These are phyloP conservation scores for Nannizzia gypsea DNA, from an alignment of 2,329 filamentous ascomycete species.

Conservation along the genomic window DNA sequence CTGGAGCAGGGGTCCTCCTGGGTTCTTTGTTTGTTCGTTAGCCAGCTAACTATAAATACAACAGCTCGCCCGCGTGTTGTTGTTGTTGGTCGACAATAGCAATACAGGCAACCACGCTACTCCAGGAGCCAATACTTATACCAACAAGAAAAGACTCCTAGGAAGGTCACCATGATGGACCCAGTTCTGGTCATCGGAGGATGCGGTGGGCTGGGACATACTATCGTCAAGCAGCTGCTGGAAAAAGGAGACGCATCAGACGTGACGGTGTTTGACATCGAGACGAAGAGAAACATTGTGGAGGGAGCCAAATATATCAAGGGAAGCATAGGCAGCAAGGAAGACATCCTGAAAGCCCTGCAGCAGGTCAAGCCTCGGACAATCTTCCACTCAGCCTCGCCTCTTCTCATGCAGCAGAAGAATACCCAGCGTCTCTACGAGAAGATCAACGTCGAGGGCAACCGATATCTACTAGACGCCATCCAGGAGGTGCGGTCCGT, in stretches of 20 bases:
- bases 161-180: neutral
- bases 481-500: constrained; percentile 43
- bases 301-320: neutral
- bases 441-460: constrained; percentile 71
- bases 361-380: constrained; percentile 53
- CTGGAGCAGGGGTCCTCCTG: neutral
- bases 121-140: neutral
- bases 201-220: neutral
- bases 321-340: constrained; percentile 15
- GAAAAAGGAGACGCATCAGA: neutral
- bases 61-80: neutral
- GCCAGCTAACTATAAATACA: neutral
- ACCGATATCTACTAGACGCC: constrained; percentile 49
- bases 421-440: constrained; percentile 41
- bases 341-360: constrained; percentile 47
- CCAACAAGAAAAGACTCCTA: neutral
- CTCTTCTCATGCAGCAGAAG: constrained; percentile 35
- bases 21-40: neutral
- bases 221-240: neutral
- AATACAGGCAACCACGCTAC: neutral
- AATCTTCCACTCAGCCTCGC: constrained; percentile 75
- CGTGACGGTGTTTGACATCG: neutral
- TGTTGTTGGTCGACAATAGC: neutral
- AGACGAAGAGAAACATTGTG: neutral
- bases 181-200: neutral